A percentile compares a stretch with the other conserved stretches of the same genome.
Evolutionary conservation across 148 eudicot genomes (phyloP).

Genomic region (Vaccinium corymbosum): DNA sequence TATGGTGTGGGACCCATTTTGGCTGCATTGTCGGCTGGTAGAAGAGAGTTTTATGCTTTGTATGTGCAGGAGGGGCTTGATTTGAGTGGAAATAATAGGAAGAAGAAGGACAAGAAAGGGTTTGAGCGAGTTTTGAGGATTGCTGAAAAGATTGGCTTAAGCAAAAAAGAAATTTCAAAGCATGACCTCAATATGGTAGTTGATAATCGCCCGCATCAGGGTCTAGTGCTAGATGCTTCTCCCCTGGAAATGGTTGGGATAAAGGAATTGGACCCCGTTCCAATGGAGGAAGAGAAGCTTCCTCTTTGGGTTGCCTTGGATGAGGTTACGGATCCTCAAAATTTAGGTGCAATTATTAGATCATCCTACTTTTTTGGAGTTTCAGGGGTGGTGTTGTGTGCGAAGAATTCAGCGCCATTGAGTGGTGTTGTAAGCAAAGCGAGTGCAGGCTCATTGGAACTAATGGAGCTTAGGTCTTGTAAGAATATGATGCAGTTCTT

Average conservation of each 20-base stretch:
- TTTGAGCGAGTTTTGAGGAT: slow-evolving; percentile 70
- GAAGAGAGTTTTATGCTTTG: slow-evolving; percentile 76
- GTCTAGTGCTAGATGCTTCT: slow-evolving; percentile 89
- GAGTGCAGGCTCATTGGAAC: slow-evolving; percentile 93
- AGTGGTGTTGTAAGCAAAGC: slow-evolving; percentile 99
- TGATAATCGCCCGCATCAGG: slow-evolving; percentile 97
- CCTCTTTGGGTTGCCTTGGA: slow-evolving; percentile 95
- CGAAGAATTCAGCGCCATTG: slow-evolving; percentile 95
- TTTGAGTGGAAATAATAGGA: slow-evolving; percentile 66
- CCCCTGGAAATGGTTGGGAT: slow-evolving; percentile 83
- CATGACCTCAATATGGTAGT: slow-evolving; percentile 90
- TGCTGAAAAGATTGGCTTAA: slow-evolving; percentile 74
- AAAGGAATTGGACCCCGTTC: slow-evolving; percentile 59
- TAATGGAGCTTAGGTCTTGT: slow-evolving; percentile 83
- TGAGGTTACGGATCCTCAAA: slow-evolving; percentile 96
- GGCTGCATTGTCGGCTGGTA: slow-evolving; percentile 77
- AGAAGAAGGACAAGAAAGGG: slow-evolving; percentile 93
- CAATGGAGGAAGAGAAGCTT: slow-evolving; percentile 39
- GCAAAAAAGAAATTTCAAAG: slow-evolving; percentile 66
- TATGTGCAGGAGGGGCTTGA: slow-evolving; percentile 88
- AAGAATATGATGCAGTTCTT: slow-evolving; percentile 98
- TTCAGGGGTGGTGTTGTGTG: slow-evolving; percentile 81
- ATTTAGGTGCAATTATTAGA: slow-evolving; percentile 88
- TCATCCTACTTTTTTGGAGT: slow-evolving; percentile 95
- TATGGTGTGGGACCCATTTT: slow-evolving; percentile 96